Conservation (phyloP, 495 filamentous ascomycete genomes). For the Penicillium odoratum region DNA sequence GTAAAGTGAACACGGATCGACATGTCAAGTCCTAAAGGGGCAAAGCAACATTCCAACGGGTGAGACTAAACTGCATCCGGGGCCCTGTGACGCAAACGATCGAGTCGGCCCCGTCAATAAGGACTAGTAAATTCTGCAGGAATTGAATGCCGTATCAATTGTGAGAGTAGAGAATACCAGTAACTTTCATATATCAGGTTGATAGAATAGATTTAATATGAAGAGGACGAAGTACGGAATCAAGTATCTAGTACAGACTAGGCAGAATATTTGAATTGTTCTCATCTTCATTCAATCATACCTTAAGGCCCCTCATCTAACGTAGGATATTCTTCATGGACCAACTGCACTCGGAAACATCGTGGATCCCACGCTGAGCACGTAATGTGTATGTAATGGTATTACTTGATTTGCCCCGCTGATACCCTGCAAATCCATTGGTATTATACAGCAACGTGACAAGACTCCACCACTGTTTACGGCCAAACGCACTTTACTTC, state of each 20-base stretch:
- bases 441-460: constrained; percentile 24
- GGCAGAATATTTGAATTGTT: too few relatives aligned
- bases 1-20: constrained; percentile 15
- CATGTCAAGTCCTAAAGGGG: constrained; percentile 29
- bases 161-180: not conserved
- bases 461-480: constrained; percentile 31
- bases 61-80: constrained; percentile 35
- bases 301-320: constrained; percentile 2
- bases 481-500: constrained; percentile 22
- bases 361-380: constrained; percentile 28
- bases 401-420: constrained; percentile 14
- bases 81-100: constrained; percentile 36
- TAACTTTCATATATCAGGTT: not conserved
- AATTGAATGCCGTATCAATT: not conserved
- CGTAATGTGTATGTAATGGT: constrained; percentile 21
- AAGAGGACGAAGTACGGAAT: too few relatives aligned
- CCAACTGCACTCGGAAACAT: constrained; percentile 31
- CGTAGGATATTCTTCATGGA: constrained; percentile 12
- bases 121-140: not conserved
- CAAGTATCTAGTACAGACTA: too few relatives aligned
- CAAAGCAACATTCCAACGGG: constrained; percentile 31
- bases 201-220: not conserved
- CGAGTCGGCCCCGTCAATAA: not conserved
- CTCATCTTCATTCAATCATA: not conserved
- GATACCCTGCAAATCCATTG: not conserved